These are phyloP conservation scores for Blastomyces gilchristii DNA, from an alignment of 2,329 filamentous ascomycete genomes.

Conservation along the genomic window DNA sequence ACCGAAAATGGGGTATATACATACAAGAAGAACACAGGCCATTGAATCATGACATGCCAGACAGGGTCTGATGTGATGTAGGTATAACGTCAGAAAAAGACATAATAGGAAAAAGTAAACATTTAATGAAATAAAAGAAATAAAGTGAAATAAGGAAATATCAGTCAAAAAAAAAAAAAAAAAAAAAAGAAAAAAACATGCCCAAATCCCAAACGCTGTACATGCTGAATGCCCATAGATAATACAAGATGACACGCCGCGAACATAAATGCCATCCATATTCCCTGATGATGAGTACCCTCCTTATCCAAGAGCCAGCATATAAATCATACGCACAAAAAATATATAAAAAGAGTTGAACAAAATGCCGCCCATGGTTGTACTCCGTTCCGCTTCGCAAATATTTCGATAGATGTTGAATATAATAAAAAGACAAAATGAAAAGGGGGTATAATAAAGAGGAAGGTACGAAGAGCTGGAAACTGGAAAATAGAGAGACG, in stretches of 20 bases:
- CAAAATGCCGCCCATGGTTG: not conserved
- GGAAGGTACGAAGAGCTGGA: not conserved
- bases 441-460: not conserved
- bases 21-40: not conserved
- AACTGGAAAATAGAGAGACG: not conserved
- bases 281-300: not conserved
- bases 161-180: not conserved
- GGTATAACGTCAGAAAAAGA: not conserved
- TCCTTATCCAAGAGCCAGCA: not conserved
- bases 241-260: not conserved
- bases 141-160: not conserved
- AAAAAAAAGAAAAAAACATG: too few species aligned
- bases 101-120: not conserved
- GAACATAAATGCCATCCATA: not conserved
- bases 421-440: not conserved
- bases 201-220: not conserved
- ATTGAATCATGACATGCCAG: not conserved
- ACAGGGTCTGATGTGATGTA: not conserved
- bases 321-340: not conserved
- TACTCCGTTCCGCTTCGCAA: not conserved
- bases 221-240: not conserved
- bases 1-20: not conserved
- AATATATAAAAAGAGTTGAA: not conserved
- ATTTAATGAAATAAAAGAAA: not conserved
- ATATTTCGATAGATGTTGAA: not conserved